phyloP scores from a whole-genome alignment of 768 basidiomycete species.

The Russula lepida region DNA sequence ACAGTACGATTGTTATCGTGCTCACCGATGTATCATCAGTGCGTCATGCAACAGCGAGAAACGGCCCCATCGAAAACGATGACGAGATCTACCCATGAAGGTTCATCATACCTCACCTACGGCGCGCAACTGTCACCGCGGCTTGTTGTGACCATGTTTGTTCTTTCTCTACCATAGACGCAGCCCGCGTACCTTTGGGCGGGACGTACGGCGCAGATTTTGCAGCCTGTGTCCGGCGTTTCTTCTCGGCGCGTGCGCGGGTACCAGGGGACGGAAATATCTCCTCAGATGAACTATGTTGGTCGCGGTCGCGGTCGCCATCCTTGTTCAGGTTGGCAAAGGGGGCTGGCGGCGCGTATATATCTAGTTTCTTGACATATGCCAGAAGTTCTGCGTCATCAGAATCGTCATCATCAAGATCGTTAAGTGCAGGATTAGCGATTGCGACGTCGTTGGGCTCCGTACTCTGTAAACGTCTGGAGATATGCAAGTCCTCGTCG shows the following conservation, averaged over 20 bases:
- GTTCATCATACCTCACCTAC: too few species aligned
- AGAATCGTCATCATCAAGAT: not conserved
- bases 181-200: conserved; percentile 11
- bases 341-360: too few species aligned
- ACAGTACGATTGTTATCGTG: too few species aligned
- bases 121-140: not conserved
- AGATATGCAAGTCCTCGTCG: not conserved
- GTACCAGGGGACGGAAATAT: conserved; percentile 5
- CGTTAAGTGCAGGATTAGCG: not conserved
- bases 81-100: too few species aligned
- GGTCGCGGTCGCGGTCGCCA: not conserved
- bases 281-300: conserved; percentile 1
- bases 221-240: not conserved
- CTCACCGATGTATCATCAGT: too few species aligned
- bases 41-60: too few species aligned
- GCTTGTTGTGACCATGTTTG: not conserved
- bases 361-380: not conserved
- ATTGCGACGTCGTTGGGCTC: not conserved
- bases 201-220: conserved; percentile 6
- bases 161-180: conserved; percentile 1
- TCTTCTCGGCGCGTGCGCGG: conserved; percentile 5
- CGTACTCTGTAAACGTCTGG: not conserved
- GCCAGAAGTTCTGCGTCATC: conserved; percentile 2
- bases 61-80: too few species aligned
- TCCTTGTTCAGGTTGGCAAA: not conserved